Conservation (phyloP, 164 flowering plant species). For the Macadamia tetraphylla region DNA sequence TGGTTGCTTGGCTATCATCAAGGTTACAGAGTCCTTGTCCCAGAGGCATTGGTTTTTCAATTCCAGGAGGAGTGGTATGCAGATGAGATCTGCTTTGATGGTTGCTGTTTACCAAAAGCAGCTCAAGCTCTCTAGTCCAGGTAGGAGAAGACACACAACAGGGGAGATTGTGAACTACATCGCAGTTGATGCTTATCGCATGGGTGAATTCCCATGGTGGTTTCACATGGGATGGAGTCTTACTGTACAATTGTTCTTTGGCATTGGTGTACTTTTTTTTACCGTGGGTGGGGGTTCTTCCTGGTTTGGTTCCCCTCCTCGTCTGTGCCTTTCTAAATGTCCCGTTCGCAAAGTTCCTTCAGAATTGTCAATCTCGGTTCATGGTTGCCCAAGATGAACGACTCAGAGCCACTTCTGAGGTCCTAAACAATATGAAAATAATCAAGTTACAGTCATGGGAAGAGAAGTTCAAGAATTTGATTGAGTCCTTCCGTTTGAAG, state of each 20-base stretch:
- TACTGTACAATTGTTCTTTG: conserved; percentile 43
- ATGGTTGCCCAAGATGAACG: conserved; percentile 74
- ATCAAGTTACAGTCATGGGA: conserved; percentile 94
- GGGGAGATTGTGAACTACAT: conserved; percentile 89
- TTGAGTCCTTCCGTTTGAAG: conserved; percentile 40
- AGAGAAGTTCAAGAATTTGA: conserved; percentile 53
- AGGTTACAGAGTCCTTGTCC: conserved; percentile 60
- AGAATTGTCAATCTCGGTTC: conserved; percentile 45
- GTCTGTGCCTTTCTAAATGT: conserved; percentile 55
- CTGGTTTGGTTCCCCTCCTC: conserved; percentile 55
- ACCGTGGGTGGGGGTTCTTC: conserved; percentile 68
- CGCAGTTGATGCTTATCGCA: conserved; percentile 78
- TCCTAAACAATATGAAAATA: conserved; percentile 75
- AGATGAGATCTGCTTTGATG: conserved; percentile 79
- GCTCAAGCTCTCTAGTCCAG: conserved; percentile 65
- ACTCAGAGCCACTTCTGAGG: conserved; percentile 68
- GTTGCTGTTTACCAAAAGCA: conserved; percentile 60
- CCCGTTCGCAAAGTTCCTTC: conserved; percentile 61
- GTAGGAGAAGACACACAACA: conserved; percentile 57
- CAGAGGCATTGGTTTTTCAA: conserved; percentile 62
- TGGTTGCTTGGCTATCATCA: conserved; percentile 46
- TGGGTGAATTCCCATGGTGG: conserved; percentile 79
- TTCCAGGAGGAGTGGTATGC: conserved; percentile 65
- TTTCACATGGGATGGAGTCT: conserved; percentile 56
- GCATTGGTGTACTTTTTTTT: conserved; percentile 42